Percentiles rank a stretch among this genome's conserved stretches.
These are phyloP conservation scores for Penicillium angulare DNA, from an alignment of 495 filamentous ascomycete genomes.

Conservation along the genomic window DNA sequence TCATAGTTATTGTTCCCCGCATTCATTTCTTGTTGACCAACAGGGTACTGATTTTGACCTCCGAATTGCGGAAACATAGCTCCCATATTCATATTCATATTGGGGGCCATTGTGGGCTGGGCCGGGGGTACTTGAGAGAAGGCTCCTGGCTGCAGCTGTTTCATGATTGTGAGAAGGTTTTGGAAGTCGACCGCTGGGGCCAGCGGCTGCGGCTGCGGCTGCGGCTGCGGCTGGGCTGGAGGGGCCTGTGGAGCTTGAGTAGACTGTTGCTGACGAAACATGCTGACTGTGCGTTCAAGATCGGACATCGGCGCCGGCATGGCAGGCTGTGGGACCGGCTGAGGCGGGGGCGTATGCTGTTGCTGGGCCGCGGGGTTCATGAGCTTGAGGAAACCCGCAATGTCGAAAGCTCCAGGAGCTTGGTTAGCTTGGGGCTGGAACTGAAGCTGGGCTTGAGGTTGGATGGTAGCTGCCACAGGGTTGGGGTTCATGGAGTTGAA, in stretches of 20 bases:
- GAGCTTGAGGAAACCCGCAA: conserved; percentile 47
- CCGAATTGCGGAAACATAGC: conserved; percentile 50
- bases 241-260: conserved; percentile 30
- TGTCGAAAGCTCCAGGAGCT: conserved; percentile 37
- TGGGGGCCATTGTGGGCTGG: conserved; percentile 32
- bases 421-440: conserved; percentile 22
- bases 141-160: conserved; percentile 29
- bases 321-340: conserved; percentile 17
- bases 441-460: conserved; percentile 8
- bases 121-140: conserved; percentile 28
- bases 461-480: conserved; percentile 19
- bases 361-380: conserved; percentile 37
- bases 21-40: conserved; percentile 22
- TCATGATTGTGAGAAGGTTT: conserved; percentile 37
- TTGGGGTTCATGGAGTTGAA: conserved; percentile 39
- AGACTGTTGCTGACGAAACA: conserved; percentile 45
- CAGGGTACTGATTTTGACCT: conserved; percentile 30
- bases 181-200: conserved; percentile 28
- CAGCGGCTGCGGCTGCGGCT: too few relatives aligned
- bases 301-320: conserved; percentile 30
- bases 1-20: conserved; percentile 28
- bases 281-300: conserved; percentile 41
- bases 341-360: conserved; percentile 30
- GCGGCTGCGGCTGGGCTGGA: background rate
- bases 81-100: conserved; percentile 49